Evolutionary conservation across 1,139 yeast genomes (phyloP).

Genomic region (Kazachstania sp.): DNA sequence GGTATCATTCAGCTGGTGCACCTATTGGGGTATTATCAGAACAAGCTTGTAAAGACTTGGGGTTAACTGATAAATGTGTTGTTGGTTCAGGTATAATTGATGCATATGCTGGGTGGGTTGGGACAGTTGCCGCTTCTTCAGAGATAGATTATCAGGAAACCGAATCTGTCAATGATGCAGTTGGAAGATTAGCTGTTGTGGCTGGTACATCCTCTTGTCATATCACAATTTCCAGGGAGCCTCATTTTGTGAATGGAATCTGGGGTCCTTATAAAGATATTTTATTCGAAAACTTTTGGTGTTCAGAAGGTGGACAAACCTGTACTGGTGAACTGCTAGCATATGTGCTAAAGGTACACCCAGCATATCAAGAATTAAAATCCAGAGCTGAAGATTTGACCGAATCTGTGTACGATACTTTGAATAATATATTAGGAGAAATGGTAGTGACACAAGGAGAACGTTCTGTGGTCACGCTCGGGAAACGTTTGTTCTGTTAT

Average conservation of each 20-base stretch:
- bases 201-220: conserved; percentile 99
- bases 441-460: conserved; percentile 47
- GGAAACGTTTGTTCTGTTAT: conserved; percentile 79
- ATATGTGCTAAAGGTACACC: conserved; percentile 84
- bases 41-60: conserved; percentile 69
- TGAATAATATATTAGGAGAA: conserved; percentile 65
- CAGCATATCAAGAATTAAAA: conserved; percentile 68
- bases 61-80: conserved; percentile 66
- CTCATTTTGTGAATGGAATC: conserved; percentile 89
- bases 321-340: conserved; percentile 92
- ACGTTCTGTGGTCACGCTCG: conserved; percentile 70
- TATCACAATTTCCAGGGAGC: conserved; percentile 74
- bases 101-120: conserved; percentile 98
- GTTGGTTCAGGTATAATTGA: conserved; percentile 96
- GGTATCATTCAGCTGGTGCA: conserved; percentile 80
- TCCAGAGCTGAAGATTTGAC: conserved; percentile 52
- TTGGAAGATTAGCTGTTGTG: conserved; percentile 90
- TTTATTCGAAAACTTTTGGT: conserved; percentile 80
- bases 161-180: conserved; percentile 38
- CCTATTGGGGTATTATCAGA: conserved; percentile 62
- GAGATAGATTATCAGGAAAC: conserved; percentile 41
- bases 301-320: conserved; percentile 98
- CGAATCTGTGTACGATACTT: conserved; percentile 70
- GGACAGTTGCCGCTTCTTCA: conserved; percentile 86
- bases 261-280: conserved; percentile 99